Evolutionary conservation across 2,329 filamentous ascomycete genomes (phyloP).

Genomic region (Aspergillus texensis): DNA sequence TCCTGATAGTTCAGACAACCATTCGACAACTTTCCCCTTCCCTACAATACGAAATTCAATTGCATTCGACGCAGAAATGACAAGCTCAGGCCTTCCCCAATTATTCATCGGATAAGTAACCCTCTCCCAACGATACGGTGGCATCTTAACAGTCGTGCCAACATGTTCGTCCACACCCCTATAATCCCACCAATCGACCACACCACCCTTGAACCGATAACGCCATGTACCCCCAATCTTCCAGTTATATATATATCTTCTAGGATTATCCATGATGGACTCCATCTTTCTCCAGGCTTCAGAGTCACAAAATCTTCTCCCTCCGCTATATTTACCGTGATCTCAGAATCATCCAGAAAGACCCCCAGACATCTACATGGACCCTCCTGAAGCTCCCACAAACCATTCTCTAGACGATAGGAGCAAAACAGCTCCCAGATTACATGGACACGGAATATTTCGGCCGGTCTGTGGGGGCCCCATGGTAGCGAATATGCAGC

Average conservation of each 20-base stretch:
- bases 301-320: not conserved
- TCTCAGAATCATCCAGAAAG: not conserved
- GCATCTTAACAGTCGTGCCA: not conserved
- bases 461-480: not conserved
- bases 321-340: not conserved
- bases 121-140: no score
- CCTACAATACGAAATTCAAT: not conserved
- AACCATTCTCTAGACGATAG: not conserved
- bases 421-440: not conserved
- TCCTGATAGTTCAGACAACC: no score
- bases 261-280: not conserved
- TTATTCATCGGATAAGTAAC: no score
- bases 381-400: not conserved
- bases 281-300: not conserved
- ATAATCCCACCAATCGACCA: conserved; percentile 3
- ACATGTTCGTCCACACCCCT: not conserved
- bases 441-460: not conserved
- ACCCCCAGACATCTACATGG: not conserved
- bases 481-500: not conserved
- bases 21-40: not conserved
- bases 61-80: conserved; percentile 3
- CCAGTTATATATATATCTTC: not conserved
- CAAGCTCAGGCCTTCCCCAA: not conserved
- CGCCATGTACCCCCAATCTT: not conserved
- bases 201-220: not conserved